Evolutionary conservation across 2,329 filamentous ascomycete genomes (phyloP).

Genomic region (Fusarium coicis): DNA sequence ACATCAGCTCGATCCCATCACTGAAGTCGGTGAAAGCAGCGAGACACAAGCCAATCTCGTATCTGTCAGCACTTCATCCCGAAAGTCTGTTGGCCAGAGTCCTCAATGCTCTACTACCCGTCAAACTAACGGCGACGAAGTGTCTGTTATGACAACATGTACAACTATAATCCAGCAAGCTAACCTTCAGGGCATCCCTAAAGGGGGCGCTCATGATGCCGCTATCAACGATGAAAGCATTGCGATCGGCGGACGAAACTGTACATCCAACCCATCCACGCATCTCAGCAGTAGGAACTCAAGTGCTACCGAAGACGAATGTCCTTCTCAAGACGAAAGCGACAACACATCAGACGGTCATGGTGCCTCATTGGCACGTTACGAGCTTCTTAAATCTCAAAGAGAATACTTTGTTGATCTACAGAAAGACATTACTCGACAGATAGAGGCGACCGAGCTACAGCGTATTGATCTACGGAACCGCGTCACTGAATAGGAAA

Average conservation of each 20-base stretch:
- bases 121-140: neutral
- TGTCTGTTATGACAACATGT: neutral
- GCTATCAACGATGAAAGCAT: neutral
- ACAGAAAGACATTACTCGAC: neutral
- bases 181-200: neutral
- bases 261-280: neutral
- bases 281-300: neutral
- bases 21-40: slow-evolving; percentile 1
- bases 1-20: slow-evolving; percentile 1
- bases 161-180: slow-evolving; percentile 8
- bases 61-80: too few species aligned
- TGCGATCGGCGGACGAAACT: neutral
- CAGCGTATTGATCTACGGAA: neutral
- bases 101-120: neutral
- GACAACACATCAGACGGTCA: neutral
- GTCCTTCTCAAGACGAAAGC: neutral
- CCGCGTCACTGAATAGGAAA: neutral
- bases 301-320: neutral
- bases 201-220: neutral
- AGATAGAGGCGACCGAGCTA: neutral
- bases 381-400: neutral
- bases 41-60: neutral
- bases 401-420: neutral
- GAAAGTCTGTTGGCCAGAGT: neutral
- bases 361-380: neutral